Conservation (phyloP, 257 asterid species). For the Solanum boliviense region DNA sequence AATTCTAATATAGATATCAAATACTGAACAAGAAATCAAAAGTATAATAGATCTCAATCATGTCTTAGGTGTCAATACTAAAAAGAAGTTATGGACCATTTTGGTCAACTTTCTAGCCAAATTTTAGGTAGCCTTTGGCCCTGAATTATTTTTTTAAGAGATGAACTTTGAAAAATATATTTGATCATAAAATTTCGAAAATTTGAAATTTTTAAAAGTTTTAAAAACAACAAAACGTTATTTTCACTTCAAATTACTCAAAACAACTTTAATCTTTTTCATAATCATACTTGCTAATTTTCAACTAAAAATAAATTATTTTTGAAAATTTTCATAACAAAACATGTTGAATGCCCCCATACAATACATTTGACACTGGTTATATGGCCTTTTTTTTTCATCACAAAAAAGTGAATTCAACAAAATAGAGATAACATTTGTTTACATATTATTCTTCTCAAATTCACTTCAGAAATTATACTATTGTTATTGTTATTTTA, state of each 20-base stretch:
- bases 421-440: background rate
- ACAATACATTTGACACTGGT: no score
- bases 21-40: background rate
- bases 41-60: background rate
- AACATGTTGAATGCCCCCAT: background rate
- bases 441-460: background rate
- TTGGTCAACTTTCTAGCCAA: background rate
- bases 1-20: no score
- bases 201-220: no score
- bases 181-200: no score
- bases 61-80: background rate
- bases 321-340: background rate
- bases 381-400: no score
- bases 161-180: no score
- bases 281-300: no score
- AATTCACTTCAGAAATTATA: background rate
- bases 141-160: background rate
- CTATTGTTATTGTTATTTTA: no score
- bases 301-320: background rate
- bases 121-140: background rate
- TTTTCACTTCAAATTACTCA: background rate
- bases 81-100: no score
- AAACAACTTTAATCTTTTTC: background rate
- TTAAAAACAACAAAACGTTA: background rate
- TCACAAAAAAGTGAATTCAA: background rate